Conservation (phyloP, 148 eudicot species). For the Camellia lanceoleosa region DNA sequence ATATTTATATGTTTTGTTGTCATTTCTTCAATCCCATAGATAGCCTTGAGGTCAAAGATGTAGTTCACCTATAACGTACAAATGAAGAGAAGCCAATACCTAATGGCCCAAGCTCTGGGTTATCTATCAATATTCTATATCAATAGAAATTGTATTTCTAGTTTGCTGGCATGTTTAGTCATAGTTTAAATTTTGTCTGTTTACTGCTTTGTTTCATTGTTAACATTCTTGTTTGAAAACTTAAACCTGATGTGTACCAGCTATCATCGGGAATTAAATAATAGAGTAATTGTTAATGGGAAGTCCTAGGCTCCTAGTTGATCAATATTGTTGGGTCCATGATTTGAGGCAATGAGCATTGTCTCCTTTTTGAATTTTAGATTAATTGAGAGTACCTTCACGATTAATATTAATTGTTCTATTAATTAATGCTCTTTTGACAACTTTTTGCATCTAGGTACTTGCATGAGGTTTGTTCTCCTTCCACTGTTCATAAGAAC, state of each 20-base stretch:
- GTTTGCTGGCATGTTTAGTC: neutral
- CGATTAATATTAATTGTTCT: neutral
- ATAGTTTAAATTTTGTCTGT: neutral
- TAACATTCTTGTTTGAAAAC: neutral
- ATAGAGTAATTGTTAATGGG: neutral
- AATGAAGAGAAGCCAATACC: neutral
- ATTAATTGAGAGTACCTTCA: neutral
- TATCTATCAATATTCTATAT: neutral
- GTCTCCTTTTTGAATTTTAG: neutral
- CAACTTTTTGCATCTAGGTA: conserved; percentile 33
- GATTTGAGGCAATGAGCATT: neutral
- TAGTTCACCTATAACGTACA: neutral
- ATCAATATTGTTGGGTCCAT: conserved; percentile 11
- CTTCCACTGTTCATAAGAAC: conserved; percentile 49
- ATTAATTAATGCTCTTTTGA: neutral
- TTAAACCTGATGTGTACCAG: neutral
- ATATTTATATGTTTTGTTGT: neutral
- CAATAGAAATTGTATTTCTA: neutral
- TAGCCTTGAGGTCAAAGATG: neutral
- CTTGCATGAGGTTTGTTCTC: conserved; percentile 61
- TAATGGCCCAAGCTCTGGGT: too few species aligned
- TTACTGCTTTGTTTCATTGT: neutral
- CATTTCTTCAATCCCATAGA: neutral
- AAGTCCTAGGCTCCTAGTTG: too few species aligned
- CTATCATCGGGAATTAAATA: neutral